Evolutionary conservation across 345 rosid species (phyloP), one percentile per base, ranked within the genome.

Genomic region (Lepidium aucheri): DNA sequence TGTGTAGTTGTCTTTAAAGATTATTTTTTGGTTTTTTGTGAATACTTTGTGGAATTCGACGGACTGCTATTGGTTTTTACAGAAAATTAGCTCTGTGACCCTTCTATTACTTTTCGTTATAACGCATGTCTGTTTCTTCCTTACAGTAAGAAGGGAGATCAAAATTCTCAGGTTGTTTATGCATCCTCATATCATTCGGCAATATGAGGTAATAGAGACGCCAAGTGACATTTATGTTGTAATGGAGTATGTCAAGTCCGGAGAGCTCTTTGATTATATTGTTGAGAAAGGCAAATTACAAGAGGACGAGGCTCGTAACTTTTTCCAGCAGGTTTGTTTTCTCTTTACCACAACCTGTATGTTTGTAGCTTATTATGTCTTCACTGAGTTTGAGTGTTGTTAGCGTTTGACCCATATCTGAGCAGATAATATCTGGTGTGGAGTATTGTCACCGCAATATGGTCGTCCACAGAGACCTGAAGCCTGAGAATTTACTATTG

Each of bases 401-500:
- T 26, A 4, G 58, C 13, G 20, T 43, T 13, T 45, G 62, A 39
- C n/a, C 57, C 52, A 40, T 72, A 34, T 67, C 65, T 61, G 56
- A 70, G 72, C 85, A 94, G 99, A 88, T 94, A 47, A 85, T 94
- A 72, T 86, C 96, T 6, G 99, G 97, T 34, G 85, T 94, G 51
- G 96, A 88, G 80, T 84, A 87, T 72, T 90, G 99, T 79, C 99
- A 94, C 74, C 79, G 90, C 24, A 86, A 85, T 67, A 90, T 86
- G 96, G 88, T 94, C 63, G 95, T 82, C 65, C 99, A 94, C 61
- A 84, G 99, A 75, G 99, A 94, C 68, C 90, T 94, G 53, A 94
- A 94, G 83, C 97, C 97, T 38, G 99, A 94, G 78, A 94, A 94
- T 78, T 73, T 94, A 71, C 81, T 94, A 17, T 74, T 94, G 77